Base-by-base conservation (phyloP, 1,284 basidiomycete species). In the Marasmius oreades region DNA sequence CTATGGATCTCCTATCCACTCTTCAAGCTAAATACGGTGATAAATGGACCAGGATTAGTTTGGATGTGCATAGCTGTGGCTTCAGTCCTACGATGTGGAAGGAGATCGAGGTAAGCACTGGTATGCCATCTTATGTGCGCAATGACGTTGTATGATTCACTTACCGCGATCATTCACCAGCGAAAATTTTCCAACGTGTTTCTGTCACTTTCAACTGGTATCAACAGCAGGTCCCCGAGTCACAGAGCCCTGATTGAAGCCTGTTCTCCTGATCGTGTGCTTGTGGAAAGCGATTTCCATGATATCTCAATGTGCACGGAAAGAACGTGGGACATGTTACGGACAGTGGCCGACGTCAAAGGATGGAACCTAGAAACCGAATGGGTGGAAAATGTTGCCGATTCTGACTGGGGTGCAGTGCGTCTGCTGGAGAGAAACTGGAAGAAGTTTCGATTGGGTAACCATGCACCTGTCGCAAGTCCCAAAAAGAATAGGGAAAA, bases 1-100 rank as follows among this genome's bases (percentile, higher is more conserved):
- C 89, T 2, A 61, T 81, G 26, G 81, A 85, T 22, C 68, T 93
- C 39, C 64, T 94, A 22, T 68, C 73, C 43, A 75, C 72, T 47
- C 79, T 89, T 76, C 69, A 74, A 47, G 62, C 67, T 47, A 80
- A 74, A 64, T 74, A 86, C 59, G 80, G 80, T 1, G 65, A 70
- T 10, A 68, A 63, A 16, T 92, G 86, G 82, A 69, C 70, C 47
- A 67, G 66, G 20, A 84, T 92, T 66, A 91, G 80, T 62, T 69
- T 92, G 48, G 89, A 92, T 67, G 68, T 93, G 64, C 90, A 93
- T 66, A 90, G 88, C 55, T 93, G 90, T 66, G 86, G 86, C 1
- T 66, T 92, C 56, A 91, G 86, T 62, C 74, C 80, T 6, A 78
- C 92, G 64, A 81, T 78, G 43, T 88, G 86, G 84, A 71, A 68